Evolutionary conservation across 805 yeast genomes (phyloP).

Genomic region (Sugiyamaella smithiae): DNA sequence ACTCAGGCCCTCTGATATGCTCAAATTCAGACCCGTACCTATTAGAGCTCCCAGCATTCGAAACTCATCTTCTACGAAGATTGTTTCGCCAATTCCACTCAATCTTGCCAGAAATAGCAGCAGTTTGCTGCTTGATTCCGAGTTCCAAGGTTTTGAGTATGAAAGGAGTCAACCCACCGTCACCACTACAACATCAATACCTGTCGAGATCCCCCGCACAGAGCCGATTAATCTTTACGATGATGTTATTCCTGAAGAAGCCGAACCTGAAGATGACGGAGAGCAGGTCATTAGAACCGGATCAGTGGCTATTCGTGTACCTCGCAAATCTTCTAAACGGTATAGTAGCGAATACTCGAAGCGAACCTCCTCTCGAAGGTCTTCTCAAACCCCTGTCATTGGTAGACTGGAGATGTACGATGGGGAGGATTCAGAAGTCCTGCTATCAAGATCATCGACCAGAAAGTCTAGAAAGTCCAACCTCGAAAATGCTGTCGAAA

Average conservation of each 20-base stretch:
- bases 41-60: slow-evolving; percentile 2
- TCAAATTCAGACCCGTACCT: slow-evolving; percentile 15
- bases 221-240: neutral
- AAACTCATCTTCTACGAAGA: neutral
- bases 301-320: slow-evolving; percentile 2
- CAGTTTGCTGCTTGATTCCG: slow-evolving; percentile 2
- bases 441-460: neutral
- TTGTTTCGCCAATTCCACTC: slow-evolving; percentile 5
- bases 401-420: slow-evolving; percentile 17
- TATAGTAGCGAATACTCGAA: neutral
- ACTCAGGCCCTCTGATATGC: slow-evolving; percentile 16
- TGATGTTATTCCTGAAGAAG: no score
- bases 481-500: slow-evolving; percentile 10
- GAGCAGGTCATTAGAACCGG: neutral
- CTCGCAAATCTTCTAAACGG: slow-evolving; percentile 6
- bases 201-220: neutral
- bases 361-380: neutral
- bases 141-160: slow-evolving; percentile 11
- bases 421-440: slow-evolving; percentile 5
- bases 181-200: neutral
- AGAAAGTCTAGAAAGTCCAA: neutral
- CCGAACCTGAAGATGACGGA: neutral
- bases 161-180: slow-evolving; percentile 4
- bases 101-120: slow-evolving; percentile 5
- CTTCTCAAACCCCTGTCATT: slow-evolving; percentile 11